Evolutionary conservation across 441 rosid species (phyloP), one percentile per base, ranked within the genome.

Genomic region (Euphorbia schlechtendalii): DNA sequence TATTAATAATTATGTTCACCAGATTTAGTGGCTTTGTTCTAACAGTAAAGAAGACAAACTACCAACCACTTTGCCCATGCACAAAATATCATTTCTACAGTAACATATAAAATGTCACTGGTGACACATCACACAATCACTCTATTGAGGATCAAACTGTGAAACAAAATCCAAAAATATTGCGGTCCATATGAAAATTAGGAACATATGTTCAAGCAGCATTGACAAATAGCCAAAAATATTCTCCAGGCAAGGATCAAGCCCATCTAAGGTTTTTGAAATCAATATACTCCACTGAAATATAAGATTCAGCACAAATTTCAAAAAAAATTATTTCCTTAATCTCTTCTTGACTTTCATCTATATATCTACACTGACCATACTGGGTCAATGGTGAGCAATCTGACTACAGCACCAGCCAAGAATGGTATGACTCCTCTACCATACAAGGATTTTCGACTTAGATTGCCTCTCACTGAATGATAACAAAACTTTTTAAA

Each of bases 391-490:
- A 59, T 59, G 46, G 46, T 4, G n/a, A n/a, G 2, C 28, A 38
- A 20, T 22, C 28, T 59, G 62, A 40, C 52, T 40, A 28, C 43
- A 40, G 22, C 40, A 38, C 12, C 21, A 25, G 38, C 49, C 61
- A 52, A 27, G 69, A 32, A 2, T 20, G 45, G 12, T 15, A 45
- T 13, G 43, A 51, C 54, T 25, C 46, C 34, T 32, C 34, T 32
- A 54, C 7, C 51, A 46, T 46, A 65, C 20, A 20, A 58, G 49
- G 65, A 67, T 59, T 46, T 36, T 36, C 5, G 48, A 7, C 45
- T 52, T 8, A 32, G 34, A 20, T 53, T 56, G 18, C 55, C 45
- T 69, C 65, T 43, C 34, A 65, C 49, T 55, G 38, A 64, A 65
- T 6, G 51, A 25, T 32, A 62, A 12, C 28, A 66, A 25, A 49